Base-by-base conservation (phyloP, 176 grass and related monocot genomes). In the Carex scoparia region DNA sequence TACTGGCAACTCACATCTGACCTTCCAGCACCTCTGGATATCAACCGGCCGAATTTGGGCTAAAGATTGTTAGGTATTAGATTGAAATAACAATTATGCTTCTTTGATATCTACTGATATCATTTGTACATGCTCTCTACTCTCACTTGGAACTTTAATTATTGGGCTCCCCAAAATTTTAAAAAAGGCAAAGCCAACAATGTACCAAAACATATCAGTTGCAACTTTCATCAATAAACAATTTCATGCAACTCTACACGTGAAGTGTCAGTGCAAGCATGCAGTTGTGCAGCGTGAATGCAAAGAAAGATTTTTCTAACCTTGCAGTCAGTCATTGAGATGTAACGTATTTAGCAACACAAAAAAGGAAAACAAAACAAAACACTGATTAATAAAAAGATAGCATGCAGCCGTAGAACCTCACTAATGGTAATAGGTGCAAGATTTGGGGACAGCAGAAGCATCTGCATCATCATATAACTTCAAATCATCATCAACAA, bases 401-500 rank as follows among this genome's bases (percentile, higher is more conserved):
- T 75, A 57, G 7, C 15, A 75, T 65, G 87, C 65, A 89, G 71
- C 58, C 14, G 69, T 77, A n/a, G 28, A 82, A 93, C 81, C 91
- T 91, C 86, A 87, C 85, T 87, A 88, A 85, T 83, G 58, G 84
- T 87, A 88, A 85, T 79, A 51, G 82, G 77, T 83, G 88, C 81
- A 91, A 69, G 33, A 66, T 81, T 64, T 87, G 77, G 55, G 73
- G 86, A 83, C 79, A 92, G 79, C 64, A 86, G 46, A 65, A 75
- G 10, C 65, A 82, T 27, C 32, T 79, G 27, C 80, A n/a, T 71
- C 48, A 85, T 33, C 83, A 91, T 23, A 61, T 55, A 60, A 40
- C 38, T 40, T 40, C 38, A 40, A 40, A 61, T 74, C 83, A 86
- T 7, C 87, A 94, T 89, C 88, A 90, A 40, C 85, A 92, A 83